Evolutionary conservation across 148 eudicot species (phyloP), one percentile per base, ranked within the genome.

Genomic region (Vaccinium vitisidaea): DNA sequence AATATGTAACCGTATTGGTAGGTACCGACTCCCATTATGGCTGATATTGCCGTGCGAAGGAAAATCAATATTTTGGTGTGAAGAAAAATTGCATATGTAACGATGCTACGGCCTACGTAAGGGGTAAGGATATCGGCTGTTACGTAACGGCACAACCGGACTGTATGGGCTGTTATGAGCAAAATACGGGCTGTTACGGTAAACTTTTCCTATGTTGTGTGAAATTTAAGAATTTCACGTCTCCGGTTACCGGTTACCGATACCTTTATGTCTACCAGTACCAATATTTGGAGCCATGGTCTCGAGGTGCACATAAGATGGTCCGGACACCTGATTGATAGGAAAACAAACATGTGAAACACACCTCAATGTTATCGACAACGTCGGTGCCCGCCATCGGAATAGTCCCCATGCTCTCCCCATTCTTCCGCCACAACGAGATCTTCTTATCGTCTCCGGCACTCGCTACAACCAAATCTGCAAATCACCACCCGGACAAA

Each of bases 391-490:
- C 88, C n/a, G 89, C 82, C 36, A 79, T 74, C 0, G 98, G 95
- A 83, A 94, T 80, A 27, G 92, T 88, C 30, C 96, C 92, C 92
- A 94, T 79, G 63, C 89, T 87, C 67, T 92, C 93, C 56, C 96
- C 98, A 84, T 89, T 93, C 74, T 90, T 90, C 81, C 90, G 89
- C 96, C 96, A 92, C 56, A 94, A 82, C 5, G 93, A 87, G 67
- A 94, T 91, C 89, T 87, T 92, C 83, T 90, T 89, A 82, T 94
- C 93, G 16, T 94, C 94, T 32, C 96, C 98, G 14, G 94, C 98
- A 86, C 98, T 94, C 52, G 95, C 94, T 88, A 94, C 91, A 83
- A 94, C 98, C 94, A 94, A 93, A 94, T 94, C 98, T 94, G 84
- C 75, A 39, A 32, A n/a, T 48, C 15, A 21, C 9, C 74, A 75